phyloP scores from a whole-genome alignment of 495 filamentous ascomycete species.

The Tuber brumale region DNA sequence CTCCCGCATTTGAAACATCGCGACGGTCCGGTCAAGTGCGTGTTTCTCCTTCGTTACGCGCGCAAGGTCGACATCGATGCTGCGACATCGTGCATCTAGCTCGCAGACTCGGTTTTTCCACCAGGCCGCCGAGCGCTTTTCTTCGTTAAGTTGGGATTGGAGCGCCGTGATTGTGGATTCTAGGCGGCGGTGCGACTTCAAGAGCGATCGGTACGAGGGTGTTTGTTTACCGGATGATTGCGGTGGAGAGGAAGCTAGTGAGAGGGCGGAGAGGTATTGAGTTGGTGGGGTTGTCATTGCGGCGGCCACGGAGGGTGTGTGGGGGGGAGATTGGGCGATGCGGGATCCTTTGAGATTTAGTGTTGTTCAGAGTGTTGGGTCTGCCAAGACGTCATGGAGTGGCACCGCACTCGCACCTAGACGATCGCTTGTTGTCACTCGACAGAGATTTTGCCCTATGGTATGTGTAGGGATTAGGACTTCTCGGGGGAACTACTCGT shows the following conservation, averaged over 20 bases:
- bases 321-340: not conserved
- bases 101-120: conserved; percentile 28
- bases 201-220: conserved; percentile 17
- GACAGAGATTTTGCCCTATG: not conserved
- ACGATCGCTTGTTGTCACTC: not conserved
- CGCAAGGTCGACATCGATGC: conserved; percentile 15
- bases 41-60: conserved; percentile 22
- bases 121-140: conserved; percentile 26
- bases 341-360: not conserved
- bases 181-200: conserved; percentile 26
- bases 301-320: not conserved
- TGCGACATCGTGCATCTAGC: conserved; percentile 27
- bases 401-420: not conserved
- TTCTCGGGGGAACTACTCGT: not conserved
- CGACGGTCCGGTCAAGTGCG: conserved; percentile 14
- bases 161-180: conserved; percentile 19
- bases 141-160: conserved; percentile 13
- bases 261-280: not conserved
- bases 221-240: not conserved
- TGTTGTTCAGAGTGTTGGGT: not conserved
- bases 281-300: not conserved
- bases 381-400: not conserved
- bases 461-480: not conserved
- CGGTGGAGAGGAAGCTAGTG: not conserved
- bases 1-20: conserved; percentile 4